Percentiles rank a stretch among this genome's conserved stretches.
These are phyloP conservation scores for Oryza punctata DNA, from an alignment of 176 grass and related monocot species.

Conservation along the genomic window DNA sequence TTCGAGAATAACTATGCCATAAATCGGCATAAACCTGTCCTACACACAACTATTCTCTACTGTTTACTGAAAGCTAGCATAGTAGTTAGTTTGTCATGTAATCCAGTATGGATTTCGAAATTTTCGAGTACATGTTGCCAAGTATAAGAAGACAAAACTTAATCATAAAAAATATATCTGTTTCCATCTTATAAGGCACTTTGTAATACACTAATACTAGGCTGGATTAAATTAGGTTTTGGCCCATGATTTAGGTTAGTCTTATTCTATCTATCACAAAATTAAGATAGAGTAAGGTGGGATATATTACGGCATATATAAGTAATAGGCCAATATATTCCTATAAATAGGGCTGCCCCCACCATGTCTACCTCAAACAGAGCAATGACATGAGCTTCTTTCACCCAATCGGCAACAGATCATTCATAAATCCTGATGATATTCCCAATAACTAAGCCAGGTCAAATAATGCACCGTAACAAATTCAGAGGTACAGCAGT, in stretches of 20 bases:
- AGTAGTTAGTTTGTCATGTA: background rate
- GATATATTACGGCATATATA: background rate
- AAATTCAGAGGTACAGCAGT: background rate
- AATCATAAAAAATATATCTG: too few relatives aligned
- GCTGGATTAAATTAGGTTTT: background rate
- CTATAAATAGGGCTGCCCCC: background rate
- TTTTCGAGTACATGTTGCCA: too few relatives aligned
- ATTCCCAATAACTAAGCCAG: background rate
- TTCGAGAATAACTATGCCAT: background rate
- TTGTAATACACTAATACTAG: background rate
- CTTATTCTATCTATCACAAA: background rate
- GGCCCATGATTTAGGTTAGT: background rate
- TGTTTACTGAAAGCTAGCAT: background rate
- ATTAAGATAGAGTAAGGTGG: too few relatives aligned
- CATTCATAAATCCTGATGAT: background rate
- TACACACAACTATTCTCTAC: background rate
- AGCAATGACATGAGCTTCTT: background rate
- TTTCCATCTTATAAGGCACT: background rate
- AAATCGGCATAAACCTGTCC: background rate
- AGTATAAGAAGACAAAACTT: too few relatives aligned
- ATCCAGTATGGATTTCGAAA: background rate
- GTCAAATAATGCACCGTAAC: background rate
- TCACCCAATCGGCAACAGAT: background rate
- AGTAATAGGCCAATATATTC: background rate
- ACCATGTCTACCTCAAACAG: background rate